Percentiles rank a stretch among this genome's conserved stretches.
Conservation (phyloP, 768 basidiomycete species). For the Leccinum uliginosum region DNA sequence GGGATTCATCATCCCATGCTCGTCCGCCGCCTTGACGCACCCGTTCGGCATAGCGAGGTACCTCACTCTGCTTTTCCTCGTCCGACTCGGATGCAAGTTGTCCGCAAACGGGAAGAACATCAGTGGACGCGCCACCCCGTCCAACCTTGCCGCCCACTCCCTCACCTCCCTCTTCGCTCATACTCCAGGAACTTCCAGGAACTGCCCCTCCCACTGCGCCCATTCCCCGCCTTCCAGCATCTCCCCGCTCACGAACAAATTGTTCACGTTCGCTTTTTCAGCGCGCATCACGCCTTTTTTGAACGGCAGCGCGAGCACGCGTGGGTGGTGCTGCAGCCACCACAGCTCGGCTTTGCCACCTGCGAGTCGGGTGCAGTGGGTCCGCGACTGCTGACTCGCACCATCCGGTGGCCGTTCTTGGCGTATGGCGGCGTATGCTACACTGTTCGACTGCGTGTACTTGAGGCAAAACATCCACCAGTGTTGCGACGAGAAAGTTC, state of each 20-base stretch:
- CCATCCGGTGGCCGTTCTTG: constrained; percentile 92
- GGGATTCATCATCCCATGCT: constrained; percentile 66
- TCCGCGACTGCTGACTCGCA: constrained; percentile 97
- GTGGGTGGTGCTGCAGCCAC: constrained; percentile 98
- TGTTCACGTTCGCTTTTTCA: constrained; percentile 98
- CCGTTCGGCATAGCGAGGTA: constrained; percentile 91
- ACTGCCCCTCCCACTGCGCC: constrained; percentile 85
- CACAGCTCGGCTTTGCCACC: constrained; percentile 98
- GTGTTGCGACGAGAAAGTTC: constrained; percentile 95
- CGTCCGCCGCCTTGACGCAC: constrained; percentile 94
- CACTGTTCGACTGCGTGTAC: constrained; percentile 99
- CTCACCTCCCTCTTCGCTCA: constrained; percentile 60
- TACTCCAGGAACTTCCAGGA: constrained; percentile 64
- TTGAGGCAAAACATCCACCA: constrained; percentile 64
- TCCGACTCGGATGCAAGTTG: constrained; percentile 94
- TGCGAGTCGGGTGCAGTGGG: constrained; percentile 97
- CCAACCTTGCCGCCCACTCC: constrained; percentile 69
- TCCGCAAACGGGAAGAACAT: constrained; percentile 99
- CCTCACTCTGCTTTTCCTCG: constrained; percentile 84
- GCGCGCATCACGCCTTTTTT: constrained; percentile 97
- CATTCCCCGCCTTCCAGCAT: constrained; percentile 85
- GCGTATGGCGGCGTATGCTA: constrained; percentile 66
- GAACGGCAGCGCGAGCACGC: constrained; percentile 89
- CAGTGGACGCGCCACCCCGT: constrained; percentile 91
- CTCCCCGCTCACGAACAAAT: constrained; percentile 91